These are phyloP conservation scores for Balansia obtecta DNA, from an alignment of 2,329 filamentous ascomycete genomes.

Conservation along the genomic window DNA sequence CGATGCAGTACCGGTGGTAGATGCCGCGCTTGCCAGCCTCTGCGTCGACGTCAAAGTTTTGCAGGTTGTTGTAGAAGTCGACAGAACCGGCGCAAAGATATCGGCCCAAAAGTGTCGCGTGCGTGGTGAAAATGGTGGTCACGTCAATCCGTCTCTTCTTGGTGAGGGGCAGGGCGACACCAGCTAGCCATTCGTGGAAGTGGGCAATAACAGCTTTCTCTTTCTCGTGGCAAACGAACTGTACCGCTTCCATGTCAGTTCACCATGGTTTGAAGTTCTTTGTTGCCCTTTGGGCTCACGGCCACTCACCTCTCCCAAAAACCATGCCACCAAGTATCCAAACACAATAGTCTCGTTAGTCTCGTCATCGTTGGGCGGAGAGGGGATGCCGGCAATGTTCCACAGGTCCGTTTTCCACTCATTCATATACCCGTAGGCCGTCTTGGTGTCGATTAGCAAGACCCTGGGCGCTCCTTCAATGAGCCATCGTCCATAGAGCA, in stretches of 20 bases:
- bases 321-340: slow-evolving; percentile 95
- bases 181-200: slow-evolving; percentile 97
- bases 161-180: slow-evolving; percentile 80
- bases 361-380: slow-evolving; percentile 80
- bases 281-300: neutral
- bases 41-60: slow-evolving; percentile 90
- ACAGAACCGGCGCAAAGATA: slow-evolving; percentile 96
- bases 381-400: slow-evolving; percentile 87
- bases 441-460: slow-evolving; percentile 87
- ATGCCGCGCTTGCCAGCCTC: slow-evolving; percentile 97
- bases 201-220: slow-evolving; percentile 88
- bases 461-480: slow-evolving; percentile 94
- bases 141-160: slow-evolving; percentile 93
- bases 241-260: slow-evolving; percentile 3
- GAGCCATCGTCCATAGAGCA: slow-evolving; percentile 91
- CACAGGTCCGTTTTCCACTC: slow-evolving; percentile 97
- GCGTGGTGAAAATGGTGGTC: slow-evolving; percentile 97
- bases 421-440: slow-evolving; percentile 78
- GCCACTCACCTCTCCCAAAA: slow-evolving; percentile 74
- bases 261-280: neutral
- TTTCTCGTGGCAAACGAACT: slow-evolving; percentile 93
- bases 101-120: slow-evolving; percentile 86
- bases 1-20: slow-evolving; percentile 97
- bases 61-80: slow-evolving; percentile 98
- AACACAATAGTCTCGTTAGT: slow-evolving; percentile 97